phyloP scores from a whole-genome alignment of 1,284 basidiomycete species.

The Heterobasidion parviporum region DNA sequence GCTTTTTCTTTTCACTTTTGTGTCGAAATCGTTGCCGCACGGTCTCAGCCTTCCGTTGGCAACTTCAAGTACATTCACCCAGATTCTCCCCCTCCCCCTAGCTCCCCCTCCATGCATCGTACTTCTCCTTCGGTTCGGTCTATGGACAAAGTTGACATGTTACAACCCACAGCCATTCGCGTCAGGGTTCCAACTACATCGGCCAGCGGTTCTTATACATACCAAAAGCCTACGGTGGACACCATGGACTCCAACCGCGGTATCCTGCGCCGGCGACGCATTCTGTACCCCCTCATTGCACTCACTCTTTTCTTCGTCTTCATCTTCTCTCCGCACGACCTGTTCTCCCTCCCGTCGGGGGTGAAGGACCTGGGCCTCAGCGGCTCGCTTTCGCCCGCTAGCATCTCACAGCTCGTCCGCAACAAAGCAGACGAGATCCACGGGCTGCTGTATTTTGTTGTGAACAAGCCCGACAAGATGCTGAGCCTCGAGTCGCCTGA shows the following conservation, averaged over 20 bases:
- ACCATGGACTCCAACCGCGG: neutral
- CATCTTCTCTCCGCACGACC: constrained; percentile 13
- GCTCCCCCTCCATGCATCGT: neutral
- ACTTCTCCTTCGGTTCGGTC: neutral
- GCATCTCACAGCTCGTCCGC: constrained; percentile 8
- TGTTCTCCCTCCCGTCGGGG: constrained; percentile 25
- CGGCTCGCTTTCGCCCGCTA: constrained; percentile 15
- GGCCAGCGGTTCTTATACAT: neutral
- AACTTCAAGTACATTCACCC: too few species aligned
- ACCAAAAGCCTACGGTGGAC: neutral
- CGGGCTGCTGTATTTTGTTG: constrained; percentile 54
- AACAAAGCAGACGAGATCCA: constrained; percentile 43
- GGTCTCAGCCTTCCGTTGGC: too few species aligned
- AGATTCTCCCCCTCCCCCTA: neutral
- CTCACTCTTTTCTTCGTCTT: constrained; percentile 21
- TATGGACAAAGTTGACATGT: neutral
- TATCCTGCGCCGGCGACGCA: constrained; percentile 30
- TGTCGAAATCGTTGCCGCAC: neutral
- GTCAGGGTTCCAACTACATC: neutral
- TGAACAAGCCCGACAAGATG: constrained; percentile 29
- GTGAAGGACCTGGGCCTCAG: constrained; percentile 14
- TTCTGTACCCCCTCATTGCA: constrained; percentile 25
- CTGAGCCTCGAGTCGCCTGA: constrained; percentile 26
- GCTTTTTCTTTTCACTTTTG: neutral
- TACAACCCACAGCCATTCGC: neutral